Evolutionary conservation across 768 basidiomycete species (phyloP), one percentile per base, ranked within the genome.

Genomic region (Rhodotorula diobovata): DNA sequence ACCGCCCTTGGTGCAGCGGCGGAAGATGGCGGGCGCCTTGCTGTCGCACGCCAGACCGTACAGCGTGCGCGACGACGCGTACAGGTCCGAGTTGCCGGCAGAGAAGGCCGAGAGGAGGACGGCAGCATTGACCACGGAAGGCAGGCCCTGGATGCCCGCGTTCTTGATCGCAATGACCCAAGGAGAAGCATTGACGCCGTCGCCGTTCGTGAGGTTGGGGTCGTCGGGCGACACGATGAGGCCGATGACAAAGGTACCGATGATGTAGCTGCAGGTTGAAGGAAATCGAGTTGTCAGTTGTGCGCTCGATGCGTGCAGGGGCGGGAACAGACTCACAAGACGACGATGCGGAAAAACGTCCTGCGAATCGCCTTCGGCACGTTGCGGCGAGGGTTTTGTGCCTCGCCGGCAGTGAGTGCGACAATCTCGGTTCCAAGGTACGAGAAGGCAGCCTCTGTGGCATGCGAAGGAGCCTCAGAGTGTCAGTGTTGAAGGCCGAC

Each of bases 21-120:
- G 78, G 82, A 97, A 95, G 67, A 94, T 81, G 68, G 81, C 86
- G 0, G 93, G 94, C 0, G 93, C 93, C 79, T 92, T 91, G 8
- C 90, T 88, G 48, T 86, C 83, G 23, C 84, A 76, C 39, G 94
- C 89, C 67, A 97, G 85, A 63, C 91, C 92, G 80, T 94, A 94
- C 18, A 97, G 84, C 18, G 82, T 82, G 46, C 83, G 80, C 9
- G 92, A 93, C 58, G 88, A 88, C 6, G 91, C 93, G 82, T 66
- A 66, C 2, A 66, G 57, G 65, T 66, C 65, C 16, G 65, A 66
- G 57, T 66, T 66, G 16, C 65, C 65, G 18, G 65, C 65, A 1
- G 93, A 95, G 89, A 90, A 93, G 10, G 93, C 93, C 4, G 92
- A 91, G 51, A 89, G 91, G 71, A 98, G 81, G 16, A 95, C 83